Evolutionary conservation across 495 filamentous ascomycete species (phyloP), one percentile per base, ranked within the genome.

Genomic region (Choiromyces venosus): DNA sequence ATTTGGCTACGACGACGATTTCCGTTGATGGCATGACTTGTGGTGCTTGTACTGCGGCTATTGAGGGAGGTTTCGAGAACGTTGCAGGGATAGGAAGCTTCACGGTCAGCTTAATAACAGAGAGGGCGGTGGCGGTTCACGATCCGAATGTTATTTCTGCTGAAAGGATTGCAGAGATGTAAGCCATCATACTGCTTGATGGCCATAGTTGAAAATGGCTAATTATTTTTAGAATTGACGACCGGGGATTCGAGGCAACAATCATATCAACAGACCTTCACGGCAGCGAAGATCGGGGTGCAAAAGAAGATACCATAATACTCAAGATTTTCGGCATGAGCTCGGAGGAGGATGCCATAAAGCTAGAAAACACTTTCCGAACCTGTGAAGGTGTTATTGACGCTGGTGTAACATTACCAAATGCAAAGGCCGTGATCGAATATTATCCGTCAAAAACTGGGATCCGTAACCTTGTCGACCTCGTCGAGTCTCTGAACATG

Each of bases 21-120:
- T 88, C 90, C 5, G 88, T 99, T 36, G 91, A 91, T 77, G 95
- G 95, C 38, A 98, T 99, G 95, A 98, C 94, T 6, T 99, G 94
- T 79, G 94, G 94, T 33, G 93, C 94, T 37, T 99, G 95, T 82
- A 97, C 94, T 9, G 91, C 93, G 16, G 94, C 95, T 61, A 87
- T 98, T 29, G 90, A 97, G 82, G 88, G 88, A 68, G 93, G 91
- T 3, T 96, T 98, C 79, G 87, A 89, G 71, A 88, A 88, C 73
- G 84, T 94, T 21, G 84, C 89, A 2, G 96, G 94, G 0, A 82
- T 99, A 19, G 86, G 89, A 56, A 90, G 92, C 80, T 97, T 98
- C 84, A 95, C 93, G 80, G 93, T 99, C 82, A 97, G 93, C 74
- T 83, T 99, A 56, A 87, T 98, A 14, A 94, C 95, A 10, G 93